phyloP scores from a whole-genome alignment of 2,329 filamentous ascomycete genomes.

The Trichoderma sp. region DNA sequence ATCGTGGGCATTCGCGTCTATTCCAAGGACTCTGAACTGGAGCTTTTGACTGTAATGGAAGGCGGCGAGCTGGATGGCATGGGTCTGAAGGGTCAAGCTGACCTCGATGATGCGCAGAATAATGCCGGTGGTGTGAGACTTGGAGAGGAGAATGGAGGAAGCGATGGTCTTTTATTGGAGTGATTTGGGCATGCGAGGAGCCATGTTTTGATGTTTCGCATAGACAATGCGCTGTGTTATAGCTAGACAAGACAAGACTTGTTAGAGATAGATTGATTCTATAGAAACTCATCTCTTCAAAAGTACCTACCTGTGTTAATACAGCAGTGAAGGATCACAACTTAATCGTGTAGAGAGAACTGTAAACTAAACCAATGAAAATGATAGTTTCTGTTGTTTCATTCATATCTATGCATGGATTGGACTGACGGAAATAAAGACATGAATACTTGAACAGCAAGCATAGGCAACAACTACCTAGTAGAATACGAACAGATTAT shows the following conservation, averaged over 20 bases:
- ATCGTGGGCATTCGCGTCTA: slow-evolving; percentile 61
- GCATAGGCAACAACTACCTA: too few species aligned
- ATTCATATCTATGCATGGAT: too few species aligned
- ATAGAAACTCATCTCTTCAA: neutral
- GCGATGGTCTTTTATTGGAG: slow-evolving; percentile 21
- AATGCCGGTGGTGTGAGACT: slow-evolving; percentile 49
- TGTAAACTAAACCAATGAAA: too few species aligned
- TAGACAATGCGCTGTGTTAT: neutral
- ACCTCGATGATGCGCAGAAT: slow-evolving; percentile 55
- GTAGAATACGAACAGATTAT: too few species aligned
- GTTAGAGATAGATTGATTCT: neutral
- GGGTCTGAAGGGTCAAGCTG: slow-evolving; percentile 53
- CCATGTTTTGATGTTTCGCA: neutral
- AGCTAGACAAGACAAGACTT: neutral
- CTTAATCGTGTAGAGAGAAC: too few species aligned
- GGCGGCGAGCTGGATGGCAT: slow-evolving; percentile 54
- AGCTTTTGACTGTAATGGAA: slow-evolving; percentile 55
- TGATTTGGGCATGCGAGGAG: neutral
- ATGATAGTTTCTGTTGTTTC: too few species aligned
- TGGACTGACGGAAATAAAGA: too few species aligned
- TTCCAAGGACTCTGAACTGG: slow-evolving; percentile 53
- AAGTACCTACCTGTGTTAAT: neutral
- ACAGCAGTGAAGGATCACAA: too few species aligned
- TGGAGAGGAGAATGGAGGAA: neutral
- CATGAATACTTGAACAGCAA: too few species aligned